A percentile compares a stretch with the other conserved stretches of the same genome.
Evolutionary conservation across 1,284 basidiomycete genomes (phyloP).

Genomic region (Microbotryomycetes sp.): DNA sequence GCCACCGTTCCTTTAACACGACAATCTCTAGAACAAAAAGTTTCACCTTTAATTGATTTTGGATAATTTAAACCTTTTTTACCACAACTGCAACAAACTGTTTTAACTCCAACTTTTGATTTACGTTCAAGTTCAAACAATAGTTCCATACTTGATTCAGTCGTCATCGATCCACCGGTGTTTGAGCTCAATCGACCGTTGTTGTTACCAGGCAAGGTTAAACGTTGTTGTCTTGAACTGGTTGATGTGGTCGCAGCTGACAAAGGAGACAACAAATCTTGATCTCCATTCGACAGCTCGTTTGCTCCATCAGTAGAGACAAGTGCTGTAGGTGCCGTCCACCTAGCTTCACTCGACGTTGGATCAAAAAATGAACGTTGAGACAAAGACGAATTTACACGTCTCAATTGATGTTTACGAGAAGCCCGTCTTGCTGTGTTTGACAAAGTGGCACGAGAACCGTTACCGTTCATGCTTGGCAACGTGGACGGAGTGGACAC

Average conservation of each 20-base stretch:
- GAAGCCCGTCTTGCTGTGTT: not conserved
- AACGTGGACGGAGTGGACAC: too few relatives aligned
- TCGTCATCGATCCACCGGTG: not conserved
- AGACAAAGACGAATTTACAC: not conserved
- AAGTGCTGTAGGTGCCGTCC: not conserved
- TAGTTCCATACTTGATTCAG: conserved; percentile 28
- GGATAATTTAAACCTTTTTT: conserved; percentile 34
- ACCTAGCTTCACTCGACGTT: not conserved
- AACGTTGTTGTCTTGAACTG: conserved; percentile 2
- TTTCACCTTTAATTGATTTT: conserved; percentile 8
- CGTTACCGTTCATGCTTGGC: too few relatives aligned
- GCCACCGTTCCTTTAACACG: not conserved
- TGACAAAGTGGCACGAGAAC: too few relatives aligned
- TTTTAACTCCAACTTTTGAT: conserved; percentile 30
- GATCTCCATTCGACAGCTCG: not conserved
- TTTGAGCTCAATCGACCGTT: not conserved
- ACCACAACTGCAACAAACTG: conserved; percentile 29
- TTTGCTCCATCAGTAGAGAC: not conserved
- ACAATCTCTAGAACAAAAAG: conserved; percentile 25
- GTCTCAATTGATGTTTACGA: not conserved
- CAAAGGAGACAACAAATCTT: not conserved
- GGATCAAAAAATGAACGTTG: not conserved
- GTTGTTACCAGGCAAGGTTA: not conserved
- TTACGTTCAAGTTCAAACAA: conserved; percentile 33
- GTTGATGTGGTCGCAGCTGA: not conserved